Conservation (phyloP, 345 rosid genomes). For the Euphorbia pulcherrima region DNA sequence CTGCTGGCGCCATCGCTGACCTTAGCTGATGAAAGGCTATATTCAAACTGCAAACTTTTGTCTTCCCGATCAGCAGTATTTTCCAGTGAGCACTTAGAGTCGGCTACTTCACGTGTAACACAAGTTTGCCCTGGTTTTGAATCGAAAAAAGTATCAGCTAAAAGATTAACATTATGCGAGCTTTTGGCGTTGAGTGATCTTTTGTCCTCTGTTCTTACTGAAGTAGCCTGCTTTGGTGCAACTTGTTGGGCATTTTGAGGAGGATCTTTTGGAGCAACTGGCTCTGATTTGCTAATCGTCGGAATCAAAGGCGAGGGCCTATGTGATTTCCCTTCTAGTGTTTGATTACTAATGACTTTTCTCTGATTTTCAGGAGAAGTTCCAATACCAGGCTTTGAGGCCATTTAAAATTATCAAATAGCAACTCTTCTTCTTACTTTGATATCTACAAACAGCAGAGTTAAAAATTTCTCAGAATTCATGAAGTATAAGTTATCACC, state of each 20-base stretch:
- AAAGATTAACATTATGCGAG: slow-evolving; percentile 25
- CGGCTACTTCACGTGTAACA: slow-evolving; percentile 24
- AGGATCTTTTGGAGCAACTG: slow-evolving; percentile 22
- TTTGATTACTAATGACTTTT: slow-evolving; percentile 33
- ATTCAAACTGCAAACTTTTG: slow-evolving; percentile 28
- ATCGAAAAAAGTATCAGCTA: slow-evolving; percentile 51
- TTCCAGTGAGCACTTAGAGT: slow-evolving; percentile 17
- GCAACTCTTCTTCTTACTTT: slow-evolving; percentile 16
- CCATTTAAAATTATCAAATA: slow-evolving; percentile 37
- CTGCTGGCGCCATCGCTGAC: slow-evolving; percentile 33
- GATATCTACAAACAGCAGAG: slow-evolving; percentile 19
- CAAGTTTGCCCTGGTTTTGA: slow-evolving; percentile 26
- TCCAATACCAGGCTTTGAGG: slow-evolving; percentile 44
- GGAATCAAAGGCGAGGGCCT: slow-evolving; percentile 32
- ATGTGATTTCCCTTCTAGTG: slow-evolving; percentile 27
- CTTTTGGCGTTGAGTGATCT: slow-evolving; percentile 21
- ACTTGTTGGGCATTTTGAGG: slow-evolving; percentile 21
- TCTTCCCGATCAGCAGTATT: slow-evolving; percentile 25
- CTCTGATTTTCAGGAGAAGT: slow-evolving; percentile 40
- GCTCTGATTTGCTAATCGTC: slow-evolving; percentile 36
- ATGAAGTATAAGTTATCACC: slow-evolving; percentile 16
- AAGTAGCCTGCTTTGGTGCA: slow-evolving; percentile 27
- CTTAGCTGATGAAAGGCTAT: slow-evolving; percentile 30
- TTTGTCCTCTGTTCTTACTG: slow-evolving; percentile 18
- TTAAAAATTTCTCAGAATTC: slow-evolving; percentile 17